Evolutionary conservation across 2,329 filamentous ascomycete species (phyloP), one percentile per base, ranked within the genome.

Genomic region (Scedosporium dehoogii): DNA sequence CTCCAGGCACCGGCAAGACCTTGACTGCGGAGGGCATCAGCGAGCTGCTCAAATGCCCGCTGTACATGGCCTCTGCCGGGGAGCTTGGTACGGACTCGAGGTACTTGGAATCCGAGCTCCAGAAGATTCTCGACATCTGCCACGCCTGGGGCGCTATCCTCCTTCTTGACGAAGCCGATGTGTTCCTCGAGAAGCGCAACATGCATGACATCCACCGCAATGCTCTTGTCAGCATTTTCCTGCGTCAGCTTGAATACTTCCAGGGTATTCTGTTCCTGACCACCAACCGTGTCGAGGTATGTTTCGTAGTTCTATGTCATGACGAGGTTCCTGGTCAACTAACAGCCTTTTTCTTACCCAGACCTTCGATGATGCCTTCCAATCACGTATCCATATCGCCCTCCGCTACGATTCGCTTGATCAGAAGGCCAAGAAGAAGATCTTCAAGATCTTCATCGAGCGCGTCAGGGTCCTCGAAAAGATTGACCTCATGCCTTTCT

Each of bases 331-430:
- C 21, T 3, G 6, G 14, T 23, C 25, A 27, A 60, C 44, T 18
- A 41, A 21, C 42, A 48, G 21, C 29, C 27, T 21, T n/a, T 4
- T 7, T 23, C 21, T 48, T 46, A 2, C 10, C 7, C 63, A 87
- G 77, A 92, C 90, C 0, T 96, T 96, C 69, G 92, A 96, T 68
- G 90, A 94, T 65, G 92, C 92, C 0, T 96, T 96, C 79, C 89
- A 94, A 71, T 90, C 86, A 9, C 85, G 92, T 25, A 96, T 96
- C 65, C 91, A 96, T 72, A 87, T 96, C 68, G 90, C 91, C 0
- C 78, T 96, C 7, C 82, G 89, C 29, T 96, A 96, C 73, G 89
- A 89, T 46, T 85, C 88, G 58, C 80, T 96, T 7, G 86, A 85
- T 46, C 73, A 76, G 4, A 87, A 88, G 69, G 91, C 91, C 10